Percentiles rank a stretch among this genome's conserved stretches.
Evolutionary conservation across 441 rosid species (phyloP).

Genomic region (Euphorbia corollata): DNA sequence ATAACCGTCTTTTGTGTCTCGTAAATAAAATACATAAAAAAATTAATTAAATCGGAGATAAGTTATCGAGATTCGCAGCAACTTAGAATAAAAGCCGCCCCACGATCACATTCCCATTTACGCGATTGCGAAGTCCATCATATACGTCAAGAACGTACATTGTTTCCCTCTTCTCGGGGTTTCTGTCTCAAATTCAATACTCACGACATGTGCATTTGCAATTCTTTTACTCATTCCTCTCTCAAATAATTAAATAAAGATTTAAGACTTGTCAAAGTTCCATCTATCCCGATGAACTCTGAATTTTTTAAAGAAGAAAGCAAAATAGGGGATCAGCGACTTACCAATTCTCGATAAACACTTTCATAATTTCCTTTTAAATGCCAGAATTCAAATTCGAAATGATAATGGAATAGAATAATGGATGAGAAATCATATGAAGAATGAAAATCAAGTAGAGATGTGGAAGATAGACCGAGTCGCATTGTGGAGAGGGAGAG

Average conservation of each 20-base stretch:
- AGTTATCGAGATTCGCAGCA: conserved; percentile 46
- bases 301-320: too few species aligned
- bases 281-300: conserved; percentile 14
- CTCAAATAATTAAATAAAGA: neutral
- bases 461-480: neutral
- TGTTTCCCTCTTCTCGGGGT: conserved; percentile 12
- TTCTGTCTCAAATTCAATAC: conserved; percentile 4
- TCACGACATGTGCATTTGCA: conserved; percentile 13
- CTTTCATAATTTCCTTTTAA: neutral
- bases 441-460: too few species aligned
- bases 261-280: neutral
- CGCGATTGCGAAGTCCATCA: conserved; percentile 6
- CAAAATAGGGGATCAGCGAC: neutral
- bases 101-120: conserved; percentile 7
- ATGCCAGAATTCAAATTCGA: neutral
- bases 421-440: too few species aligned
- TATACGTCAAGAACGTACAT: conserved; percentile 8
- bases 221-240: too few species aligned
- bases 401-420: too few species aligned
- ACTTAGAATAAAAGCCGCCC: conserved; percentile 32
- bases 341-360: neutral
- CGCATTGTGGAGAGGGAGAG: neutral
- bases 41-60: conserved; percentile 13
- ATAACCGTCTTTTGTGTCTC: conserved; percentile 12
- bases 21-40: neutral